Evolutionary conservation across 2,329 filamentous ascomycete genomes (phyloP).

Genomic region (Arthrobotrys iridis): DNA sequence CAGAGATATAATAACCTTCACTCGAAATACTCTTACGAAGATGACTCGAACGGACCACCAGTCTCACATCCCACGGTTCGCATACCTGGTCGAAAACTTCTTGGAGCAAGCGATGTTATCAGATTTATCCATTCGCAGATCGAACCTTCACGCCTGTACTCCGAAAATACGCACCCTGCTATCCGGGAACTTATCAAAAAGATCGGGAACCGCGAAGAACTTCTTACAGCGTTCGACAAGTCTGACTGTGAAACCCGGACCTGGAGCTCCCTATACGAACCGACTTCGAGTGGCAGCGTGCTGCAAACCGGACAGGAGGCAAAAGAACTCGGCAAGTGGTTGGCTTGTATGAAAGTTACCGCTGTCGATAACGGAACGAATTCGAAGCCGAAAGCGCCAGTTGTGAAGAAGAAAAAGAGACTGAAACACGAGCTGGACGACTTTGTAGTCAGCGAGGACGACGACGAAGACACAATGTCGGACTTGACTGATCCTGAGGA

Average conservation of each 20-base stretch:
- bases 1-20: constrained; percentile 9
- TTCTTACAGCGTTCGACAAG: constrained; percentile 81
- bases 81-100: constrained; percentile 23
- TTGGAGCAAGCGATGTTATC: constrained; percentile 22
- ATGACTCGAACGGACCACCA: constrained; percentile 20
- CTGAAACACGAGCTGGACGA: constrained; percentile 75
- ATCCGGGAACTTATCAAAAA: constrained; percentile 29
- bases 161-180: constrained; percentile 34
- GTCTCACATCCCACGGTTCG: constrained; percentile 32
- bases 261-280: constrained; percentile 89
- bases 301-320: constrained; percentile 79
- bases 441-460: constrained; percentile 81
- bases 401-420: constrained; percentile 64
- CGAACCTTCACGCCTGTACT: background rate
- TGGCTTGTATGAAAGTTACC: constrained; percentile 78
- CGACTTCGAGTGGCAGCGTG: constrained; percentile 73
- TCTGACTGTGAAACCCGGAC: constrained; percentile 76
- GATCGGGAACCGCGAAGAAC: constrained; percentile 16
- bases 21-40: constrained; percentile 25
- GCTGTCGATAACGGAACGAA: constrained; percentile 73
- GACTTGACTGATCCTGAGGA: constrained; percentile 73
- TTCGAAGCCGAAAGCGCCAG: constrained; percentile 60
- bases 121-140: constrained; percentile 17
- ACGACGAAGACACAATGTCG: constrained; percentile 76
- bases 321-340: constrained; percentile 79